phyloP scores from a whole-genome alignment of 208 protist genomes.

The Trypanosoma melophagium region DNA sequence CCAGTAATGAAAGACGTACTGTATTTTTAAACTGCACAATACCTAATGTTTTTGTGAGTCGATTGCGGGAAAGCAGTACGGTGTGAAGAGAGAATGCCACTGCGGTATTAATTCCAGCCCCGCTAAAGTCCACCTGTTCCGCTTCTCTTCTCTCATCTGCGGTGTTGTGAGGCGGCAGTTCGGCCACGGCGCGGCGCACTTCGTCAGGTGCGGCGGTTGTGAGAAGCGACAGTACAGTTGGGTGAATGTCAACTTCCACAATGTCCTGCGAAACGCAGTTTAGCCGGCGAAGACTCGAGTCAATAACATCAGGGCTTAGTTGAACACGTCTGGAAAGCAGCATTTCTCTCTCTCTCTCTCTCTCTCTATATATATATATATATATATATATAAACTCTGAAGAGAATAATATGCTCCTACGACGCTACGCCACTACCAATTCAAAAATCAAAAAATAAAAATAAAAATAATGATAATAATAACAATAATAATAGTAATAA shows the following conservation, averaged over 20 bases:
- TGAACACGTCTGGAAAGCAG: constrained; percentile 51
- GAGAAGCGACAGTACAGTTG: constrained; percentile 50
- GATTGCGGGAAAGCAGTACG: constrained; percentile 77
- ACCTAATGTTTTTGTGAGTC: constrained; percentile 55
- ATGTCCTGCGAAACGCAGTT: constrained; percentile 64
- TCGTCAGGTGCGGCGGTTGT: constrained; percentile 26
- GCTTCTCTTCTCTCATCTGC: neutral
- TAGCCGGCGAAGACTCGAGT: constrained; percentile 65
- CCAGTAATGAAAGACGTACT: constrained; percentile 73
- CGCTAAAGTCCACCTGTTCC: constrained; percentile 4
- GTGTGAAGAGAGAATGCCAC: constrained; percentile 75
- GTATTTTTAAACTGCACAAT: constrained; percentile 82
- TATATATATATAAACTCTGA: too few species aligned
- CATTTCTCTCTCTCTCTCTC: neutral
- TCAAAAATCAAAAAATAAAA: too few species aligned
- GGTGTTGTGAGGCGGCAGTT: constrained; percentile 17
- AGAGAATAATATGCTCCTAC: too few species aligned
- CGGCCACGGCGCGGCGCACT: constrained; percentile 29
- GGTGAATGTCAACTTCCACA: constrained; percentile 73
- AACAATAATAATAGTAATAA: too few species aligned
- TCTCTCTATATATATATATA: neutral
- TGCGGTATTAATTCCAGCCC: constrained; percentile 48
- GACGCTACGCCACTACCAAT: too few species aligned
- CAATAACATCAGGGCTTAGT: constrained; percentile 44
- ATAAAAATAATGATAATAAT: too few species aligned